These are phyloP conservation scores for Kwoniella sp. DNA, from an alignment of 768 basidiomycete genomes.

Conservation along the genomic window DNA sequence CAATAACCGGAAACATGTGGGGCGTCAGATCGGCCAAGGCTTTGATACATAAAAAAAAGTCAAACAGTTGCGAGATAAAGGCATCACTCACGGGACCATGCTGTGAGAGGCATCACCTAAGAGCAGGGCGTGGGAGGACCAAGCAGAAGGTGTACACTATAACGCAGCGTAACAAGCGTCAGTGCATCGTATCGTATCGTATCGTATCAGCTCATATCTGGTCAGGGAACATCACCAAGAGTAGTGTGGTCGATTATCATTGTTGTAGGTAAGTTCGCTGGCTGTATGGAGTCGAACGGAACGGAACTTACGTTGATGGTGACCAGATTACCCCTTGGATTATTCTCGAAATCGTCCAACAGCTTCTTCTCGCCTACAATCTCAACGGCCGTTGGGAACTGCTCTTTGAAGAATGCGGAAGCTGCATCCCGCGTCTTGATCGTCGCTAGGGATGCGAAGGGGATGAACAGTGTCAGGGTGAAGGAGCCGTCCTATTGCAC, in stretches of 20 bases:
- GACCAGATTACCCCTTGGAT: constrained; percentile 86
- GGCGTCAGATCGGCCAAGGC: too few relatives aligned
- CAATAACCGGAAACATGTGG: too few relatives aligned
- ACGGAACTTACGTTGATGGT: constrained; percentile 79
- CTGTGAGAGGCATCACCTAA: constrained; percentile 95
- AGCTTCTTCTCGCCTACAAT: constrained; percentile 80
- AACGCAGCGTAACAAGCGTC: too few relatives aligned
- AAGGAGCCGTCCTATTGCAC: constrained; percentile 82
- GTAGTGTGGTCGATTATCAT: too few relatives aligned
- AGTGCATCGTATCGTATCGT: too few relatives aligned
- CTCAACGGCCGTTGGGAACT: constrained; percentile 86
- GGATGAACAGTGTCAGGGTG: constrained; percentile 94
- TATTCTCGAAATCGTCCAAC: constrained; percentile 73
- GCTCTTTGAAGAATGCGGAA: constrained; percentile 72
- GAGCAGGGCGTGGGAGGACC: constrained; percentile 61
- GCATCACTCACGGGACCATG: constrained; percentile 76
- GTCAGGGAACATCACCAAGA: too few relatives aligned
- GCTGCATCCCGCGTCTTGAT: constrained; percentile 63
- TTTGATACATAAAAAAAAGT: too few relatives aligned
- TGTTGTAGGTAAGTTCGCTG: too few relatives aligned
- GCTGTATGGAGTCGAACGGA: too few relatives aligned
- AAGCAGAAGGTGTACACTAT: constrained; percentile 39
- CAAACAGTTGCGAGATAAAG: too few relatives aligned
- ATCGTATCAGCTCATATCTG: too few relatives aligned
- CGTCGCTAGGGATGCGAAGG: constrained; percentile 68